Evolutionary conservation across 352 stramenopile genomes (phyloP), one percentile per base, ranked within the genome.

Genomic region (Pilasporangium apinafurcum): DNA sequence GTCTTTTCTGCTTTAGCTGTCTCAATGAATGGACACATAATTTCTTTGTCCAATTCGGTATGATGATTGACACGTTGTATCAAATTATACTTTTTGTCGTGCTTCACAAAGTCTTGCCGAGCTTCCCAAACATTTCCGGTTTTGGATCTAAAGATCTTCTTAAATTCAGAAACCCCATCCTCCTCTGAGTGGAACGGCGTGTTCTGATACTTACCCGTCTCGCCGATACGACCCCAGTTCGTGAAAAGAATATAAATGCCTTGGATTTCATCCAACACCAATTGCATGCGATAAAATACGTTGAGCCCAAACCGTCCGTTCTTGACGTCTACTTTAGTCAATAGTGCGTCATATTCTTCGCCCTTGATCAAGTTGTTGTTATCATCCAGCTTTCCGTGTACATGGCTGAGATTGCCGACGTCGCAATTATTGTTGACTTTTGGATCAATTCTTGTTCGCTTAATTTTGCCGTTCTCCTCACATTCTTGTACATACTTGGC

Each of bases 101-200:
- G 69, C 53, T 86, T 86, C 4, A 66, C 51, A 37, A 86, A 91
- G 6, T 60, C 44, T 2, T 43, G 36, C 16, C 72, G 58, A 5
- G 60, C 54, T 9, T 78, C 59, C 69, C 76, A 91, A 14, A 68
- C 58, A 28, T 87, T 91, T 8, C 73, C 68, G 0, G 79, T 89
- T 54, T 91, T 91, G n/a, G 66, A 59, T 3, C 65, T 56, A 44
- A 91, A 91, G 33, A 87, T 85, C 51, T 91, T 91, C 47, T 84
- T 79, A 53, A 91, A 91, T 44, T 91, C 79, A 4, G 24, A 41
- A n/a, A 83, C 47, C 0, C 73, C 79, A 14, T 86, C 71, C 2
- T 59, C 50, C 14, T 59, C 48, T 1, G 64, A 51, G 22, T 74
- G 63, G 54, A 88, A 87, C 8, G 76, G 75, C 2, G 75, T 88